These are phyloP conservation scores for Pichia sp. DNA, from an alignment of 1,139 yeast species.

Conservation along the genomic window DNA sequence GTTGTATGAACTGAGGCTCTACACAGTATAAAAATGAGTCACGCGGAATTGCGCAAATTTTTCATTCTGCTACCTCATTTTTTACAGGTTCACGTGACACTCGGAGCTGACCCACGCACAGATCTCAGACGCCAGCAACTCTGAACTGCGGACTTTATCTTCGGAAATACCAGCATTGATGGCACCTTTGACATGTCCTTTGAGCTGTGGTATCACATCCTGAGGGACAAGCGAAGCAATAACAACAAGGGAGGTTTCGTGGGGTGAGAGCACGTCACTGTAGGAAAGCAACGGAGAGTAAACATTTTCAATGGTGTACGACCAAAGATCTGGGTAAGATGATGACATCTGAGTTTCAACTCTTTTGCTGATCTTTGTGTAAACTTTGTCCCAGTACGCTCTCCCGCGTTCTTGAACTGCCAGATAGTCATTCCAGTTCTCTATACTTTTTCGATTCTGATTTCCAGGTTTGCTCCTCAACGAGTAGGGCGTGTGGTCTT, in stretches of 20 bases:
- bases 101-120: conserved; percentile 69
- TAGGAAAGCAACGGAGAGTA: conserved; percentile 73
- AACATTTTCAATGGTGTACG: conserved; percentile 62
- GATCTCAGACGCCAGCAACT: conserved; percentile 57
- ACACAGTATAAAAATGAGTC: not conserved
- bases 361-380: conserved; percentile 64
- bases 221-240: conserved; percentile 82
- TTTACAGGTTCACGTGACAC: conserved; percentile 42
- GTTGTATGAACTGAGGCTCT: no score
- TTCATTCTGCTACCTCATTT: not conserved
- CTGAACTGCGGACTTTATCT: conserved; percentile 54
- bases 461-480: conserved; percentile 24
- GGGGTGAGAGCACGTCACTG: conserved; percentile 53
- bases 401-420: conserved; percentile 42
- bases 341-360: conserved; percentile 60
- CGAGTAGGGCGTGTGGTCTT: conserved; percentile 54
- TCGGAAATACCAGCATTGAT: conserved; percentile 65
- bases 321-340: conserved; percentile 83
- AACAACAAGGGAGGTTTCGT: conserved; percentile 71
- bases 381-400: conserved; percentile 68
- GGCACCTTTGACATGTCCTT: conserved; percentile 87
- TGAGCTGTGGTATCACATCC: conserved; percentile 89
- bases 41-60: conserved; percentile 1
- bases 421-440: conserved; percentile 14
- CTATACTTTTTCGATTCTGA: conserved; percentile 12